Evolutionary conservation across 192 early-diverging fungal species (phyloP), one percentile per base, ranked within the genome.

Genomic region (Umbelopsis vinacea): DNA sequence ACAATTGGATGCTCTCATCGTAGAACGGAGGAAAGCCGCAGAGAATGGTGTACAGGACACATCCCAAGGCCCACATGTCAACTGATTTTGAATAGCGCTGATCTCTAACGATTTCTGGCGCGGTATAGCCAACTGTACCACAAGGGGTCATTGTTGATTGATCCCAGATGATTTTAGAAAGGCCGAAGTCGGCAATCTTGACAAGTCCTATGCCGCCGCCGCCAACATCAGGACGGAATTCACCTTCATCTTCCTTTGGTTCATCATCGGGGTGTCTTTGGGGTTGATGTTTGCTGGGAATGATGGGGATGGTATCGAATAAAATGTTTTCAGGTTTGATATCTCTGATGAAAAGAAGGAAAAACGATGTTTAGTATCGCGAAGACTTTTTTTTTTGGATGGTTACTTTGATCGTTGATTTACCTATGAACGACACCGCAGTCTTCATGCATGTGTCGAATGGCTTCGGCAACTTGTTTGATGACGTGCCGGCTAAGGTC

Each of bases 241-340:
- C 77, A 0, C 92, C 93, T 68, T 95, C 93, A 52, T 88, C 89
- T 72, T 90, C 84, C 72, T 92, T 92, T 35, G 85, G 85, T 9
- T 84, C 86, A 45, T 89, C 90, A 68, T 88, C 87, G 38, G 84
- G 87, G 14, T 81, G 68, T 26, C 63, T 71, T 66, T 71, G 54
- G 8, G 74, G 73, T 33, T 46, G 43, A 29, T 50, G 47, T 26
- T 71, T 69, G 8, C 87, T 87, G 8, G 88, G 87, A 38, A 89
- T 85, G 17, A 92, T 80, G 0, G 92, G 87, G 23, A 92, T 92
- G 12, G 89, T 81, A 70, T 89, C 87, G 78, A 92, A 92, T 14
- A 92, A 76, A 55, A 96, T 87, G 73, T 97, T 97, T 74, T 97
- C 96, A 19, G 91, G 91, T 83, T 97, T 97, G 69, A 97, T 94